Conservation (phyloP, 176 grass and related monocot genomes). For the Zoysia pacifica region DNA sequence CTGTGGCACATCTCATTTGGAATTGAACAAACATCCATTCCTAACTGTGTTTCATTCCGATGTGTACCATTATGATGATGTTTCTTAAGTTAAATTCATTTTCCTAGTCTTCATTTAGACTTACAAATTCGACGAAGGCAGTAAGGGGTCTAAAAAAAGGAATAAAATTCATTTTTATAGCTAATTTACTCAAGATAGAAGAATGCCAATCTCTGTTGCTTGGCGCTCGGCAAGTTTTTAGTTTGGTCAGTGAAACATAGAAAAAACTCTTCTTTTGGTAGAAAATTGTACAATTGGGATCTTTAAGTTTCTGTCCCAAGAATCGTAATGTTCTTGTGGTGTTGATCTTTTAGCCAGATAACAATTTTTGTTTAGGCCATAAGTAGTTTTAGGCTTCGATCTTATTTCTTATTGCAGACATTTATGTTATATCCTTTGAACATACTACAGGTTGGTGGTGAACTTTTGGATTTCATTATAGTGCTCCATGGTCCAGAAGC, state of each 20-base stretch:
- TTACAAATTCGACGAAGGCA: not conserved
- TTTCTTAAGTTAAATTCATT: not conserved
- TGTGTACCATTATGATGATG: not conserved
- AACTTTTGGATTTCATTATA: conserved; percentile 86
- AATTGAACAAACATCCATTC: not conserved
- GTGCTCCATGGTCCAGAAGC: conserved; percentile 72
- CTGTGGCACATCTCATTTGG: not conserved
- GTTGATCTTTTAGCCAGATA: not conserved
- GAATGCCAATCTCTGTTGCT: not conserved
- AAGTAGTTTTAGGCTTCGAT: not conserved
- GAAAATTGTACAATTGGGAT: not conserved
- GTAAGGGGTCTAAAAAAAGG: not conserved
- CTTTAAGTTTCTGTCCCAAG: not conserved
- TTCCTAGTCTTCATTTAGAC: not conserved
- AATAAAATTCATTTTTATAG: not conserved
- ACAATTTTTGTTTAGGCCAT: not conserved
- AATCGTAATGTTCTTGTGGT: not conserved
- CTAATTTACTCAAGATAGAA: not conserved
- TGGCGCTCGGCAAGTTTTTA: not conserved
- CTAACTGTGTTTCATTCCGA: not conserved
- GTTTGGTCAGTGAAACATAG: not conserved
- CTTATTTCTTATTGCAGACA: conserved; percentile 12
- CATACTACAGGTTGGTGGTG: conserved; percentile 63
- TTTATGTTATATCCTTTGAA: conserved; percentile 29
- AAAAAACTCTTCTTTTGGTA: not conserved